Evolutionary conservation across 257 asterid genomes (phyloP), one percentile per base, ranked within the genome.

Genomic region (Forsythia suspensa): DNA sequence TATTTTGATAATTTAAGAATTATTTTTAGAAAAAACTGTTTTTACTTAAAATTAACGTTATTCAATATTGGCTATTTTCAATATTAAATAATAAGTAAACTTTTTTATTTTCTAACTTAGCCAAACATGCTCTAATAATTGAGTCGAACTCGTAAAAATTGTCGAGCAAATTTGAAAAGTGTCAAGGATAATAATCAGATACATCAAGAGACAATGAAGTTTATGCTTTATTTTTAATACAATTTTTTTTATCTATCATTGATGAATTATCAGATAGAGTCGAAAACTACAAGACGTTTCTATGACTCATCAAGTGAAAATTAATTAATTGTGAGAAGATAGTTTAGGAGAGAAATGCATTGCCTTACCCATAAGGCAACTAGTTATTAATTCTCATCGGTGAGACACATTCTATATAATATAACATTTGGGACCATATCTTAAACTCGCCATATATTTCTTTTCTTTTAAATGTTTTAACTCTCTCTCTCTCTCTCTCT

Each of bases 311-410:
- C 15, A 52, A 70, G 21, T 40, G 8, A 42, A 38, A 21, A 18
- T 21, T 4, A 6, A 55, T 77, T 15, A 16, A 29, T 29, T 29
- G 34, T 66, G 34, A 73, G 72, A 66, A 13, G 85, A 68, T 72
- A 77, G 24, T 42, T 29, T 12, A 48, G 20, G 59, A 48, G 12
- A 4, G 20, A 48, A 48, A n/a, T 48, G 59, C 44, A 68, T 57
- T 82, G 80, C 75, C 85, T n/a, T 82, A 65, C 43, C 29, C 8
- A 38, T 71, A 21, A 82, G 85, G 85, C 48, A 82, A 82, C 40
- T 29, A 38, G 29, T 10, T 46, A 52, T 15, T 51, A 52, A 78
- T 78, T 82, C 75, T 77, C 71, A 74, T 82, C 83, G 85, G 85
- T 70, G 85, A 74, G 52, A 70, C 34, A 37, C 29, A 46, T 29